Evolutionary conservation across 2,329 filamentous ascomycete species (phyloP).

Genomic region (Chalaropsis ovoidea): DNA sequence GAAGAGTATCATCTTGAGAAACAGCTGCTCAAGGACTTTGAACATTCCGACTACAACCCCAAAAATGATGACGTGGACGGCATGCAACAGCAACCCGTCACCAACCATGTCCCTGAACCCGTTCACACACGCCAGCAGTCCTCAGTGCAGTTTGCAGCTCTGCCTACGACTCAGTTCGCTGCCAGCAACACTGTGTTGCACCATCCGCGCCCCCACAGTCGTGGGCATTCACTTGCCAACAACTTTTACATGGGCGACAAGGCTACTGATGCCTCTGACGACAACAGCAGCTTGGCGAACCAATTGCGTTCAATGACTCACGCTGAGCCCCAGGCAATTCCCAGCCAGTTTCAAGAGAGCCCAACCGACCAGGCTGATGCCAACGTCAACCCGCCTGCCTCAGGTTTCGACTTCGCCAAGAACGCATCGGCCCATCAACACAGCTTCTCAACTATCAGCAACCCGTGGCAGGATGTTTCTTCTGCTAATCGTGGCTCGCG

Average conservation of each 20-base stretch:
- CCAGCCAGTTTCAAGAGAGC: conserved; percentile 58
- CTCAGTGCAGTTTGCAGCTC: conserved; percentile 39
- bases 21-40: conserved; percentile 65
- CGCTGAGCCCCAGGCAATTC: conserved; percentile 36
- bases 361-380: conserved; percentile 48
- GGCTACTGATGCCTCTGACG: conserved; percentile 34
- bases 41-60: conserved; percentile 67
- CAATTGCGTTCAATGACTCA: conserved; percentile 37
- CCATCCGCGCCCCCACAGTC: conserved; percentile 63
- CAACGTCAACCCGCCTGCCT: conserved; percentile 53
- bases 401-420: conserved; percentile 42
- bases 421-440: conserved; percentile 43
- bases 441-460: conserved; percentile 44
- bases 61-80: conserved; percentile 39
- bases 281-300: conserved; percentile 32
- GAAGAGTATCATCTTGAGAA: conserved; percentile 78
- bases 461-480: conserved; percentile 51
- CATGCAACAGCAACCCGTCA: conserved; percentile 22
- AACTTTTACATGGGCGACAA: conserved; percentile 50
- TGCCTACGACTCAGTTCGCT: conserved; percentile 40
- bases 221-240: conserved; percentile 61
- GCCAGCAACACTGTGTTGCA: conserved; percentile 48
- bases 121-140: conserved; percentile 39
- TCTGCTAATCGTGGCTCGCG: conserved; percentile 34
- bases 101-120: conserved; percentile 26